A percentile compares a stretch with the other conserved stretches of the same genome.
Conservation (phyloP, 2,329 filamentous ascomycete genomes). For the Echinosphaeria canescens region DNA sequence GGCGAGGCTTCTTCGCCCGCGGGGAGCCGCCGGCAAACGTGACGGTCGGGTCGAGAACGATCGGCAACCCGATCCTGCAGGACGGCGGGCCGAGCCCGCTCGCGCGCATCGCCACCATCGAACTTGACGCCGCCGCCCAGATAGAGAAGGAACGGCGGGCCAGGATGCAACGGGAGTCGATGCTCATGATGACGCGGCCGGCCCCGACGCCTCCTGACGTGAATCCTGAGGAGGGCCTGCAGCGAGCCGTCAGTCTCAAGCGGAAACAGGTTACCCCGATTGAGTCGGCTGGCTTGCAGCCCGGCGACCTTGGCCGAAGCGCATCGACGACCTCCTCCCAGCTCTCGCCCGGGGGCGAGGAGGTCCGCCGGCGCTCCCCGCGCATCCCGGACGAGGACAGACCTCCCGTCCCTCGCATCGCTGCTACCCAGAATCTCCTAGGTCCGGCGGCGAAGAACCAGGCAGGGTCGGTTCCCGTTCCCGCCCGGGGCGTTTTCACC, state of each 20-base stretch:
- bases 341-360: slow-evolving; percentile 25
- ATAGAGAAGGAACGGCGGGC: slow-evolving; percentile 22
- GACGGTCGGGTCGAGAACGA: slow-evolving; percentile 15
- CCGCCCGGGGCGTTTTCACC: too few relatives aligned
- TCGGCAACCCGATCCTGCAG: slow-evolving; percentile 26
- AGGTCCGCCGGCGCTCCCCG: slow-evolving; percentile 28
- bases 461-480: too few relatives aligned
- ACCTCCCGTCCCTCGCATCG: too few relatives aligned
- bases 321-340: slow-evolving; percentile 23
- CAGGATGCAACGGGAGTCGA: slow-evolving; percentile 10
- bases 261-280: slow-evolving; percentile 17
- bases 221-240: slow-evolving; percentile 11
- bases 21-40: slow-evolving; percentile 7
- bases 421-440: too few relatives aligned
- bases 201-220: slow-evolving; percentile 14
- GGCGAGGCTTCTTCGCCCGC: too few relatives aligned
- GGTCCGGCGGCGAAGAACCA: too few relatives aligned
- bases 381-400: slow-evolving; percentile 6
- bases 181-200: slow-evolving; percentile 12
- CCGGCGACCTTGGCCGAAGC: slow-evolving; percentile 6
- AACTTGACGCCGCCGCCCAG: slow-evolving; percentile 22
- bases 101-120: slow-evolving; percentile 23
- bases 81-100: slow-evolving; percentile 16
- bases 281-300: slow-evolving; percentile 6
- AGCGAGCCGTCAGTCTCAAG: slow-evolving; percentile 13